phyloP scores from a whole-genome alignment of 192 early-diverging fungal species.

The Borealophlyctis nickersoniae region DNA sequence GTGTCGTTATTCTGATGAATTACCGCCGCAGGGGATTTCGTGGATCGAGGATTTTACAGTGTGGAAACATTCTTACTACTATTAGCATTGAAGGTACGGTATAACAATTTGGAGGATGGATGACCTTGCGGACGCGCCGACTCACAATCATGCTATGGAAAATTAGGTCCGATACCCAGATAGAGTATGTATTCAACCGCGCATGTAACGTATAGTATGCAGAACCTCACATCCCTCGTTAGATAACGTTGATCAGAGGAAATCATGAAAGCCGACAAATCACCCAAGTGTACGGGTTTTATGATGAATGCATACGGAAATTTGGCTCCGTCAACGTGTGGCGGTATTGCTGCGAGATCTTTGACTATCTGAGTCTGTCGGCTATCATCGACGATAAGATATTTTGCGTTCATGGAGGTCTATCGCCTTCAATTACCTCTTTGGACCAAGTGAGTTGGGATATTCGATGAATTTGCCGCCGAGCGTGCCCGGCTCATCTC shows the following conservation, averaged over 20 bases:
- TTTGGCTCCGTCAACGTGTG: slow-evolving; percentile 98
- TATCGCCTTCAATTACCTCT: slow-evolving; percentile 92
- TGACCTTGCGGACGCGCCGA: too few relatives aligned
- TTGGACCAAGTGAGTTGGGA: slow-evolving; percentile 72
- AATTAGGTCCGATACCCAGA: slow-evolving; percentile 47
- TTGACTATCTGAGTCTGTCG: slow-evolving; percentile 94
- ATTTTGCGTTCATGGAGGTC: slow-evolving; percentile 97
- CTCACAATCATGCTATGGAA: not conserved
- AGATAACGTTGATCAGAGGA: slow-evolving; percentile 92
- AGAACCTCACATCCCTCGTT: too few relatives aligned
- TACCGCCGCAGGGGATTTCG: slow-evolving; percentile 93
- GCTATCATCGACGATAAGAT: slow-evolving; percentile 96
- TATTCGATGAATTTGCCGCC: not conserved
- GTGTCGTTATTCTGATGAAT: too few relatives aligned
- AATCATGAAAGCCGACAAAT: slow-evolving; percentile 99
- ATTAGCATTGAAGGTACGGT: slow-evolving; percentile 91
- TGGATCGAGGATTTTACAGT: slow-evolving; percentile 97
- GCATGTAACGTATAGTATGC: too few relatives aligned
- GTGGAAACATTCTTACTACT: slow-evolving; percentile 97
- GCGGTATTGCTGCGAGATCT: slow-evolving; percentile 96
- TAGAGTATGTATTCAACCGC: slow-evolving; percentile 4
- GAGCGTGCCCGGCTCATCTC: not conserved
- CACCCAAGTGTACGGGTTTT: slow-evolving; percentile 99
- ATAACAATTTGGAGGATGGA: too few relatives aligned
- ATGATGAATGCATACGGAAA: slow-evolving; percentile 97